Evolutionary conservation across 129 eudicot genomes (phyloP).

Genomic region (Pseudognaphalium luteoalbum): DNA sequence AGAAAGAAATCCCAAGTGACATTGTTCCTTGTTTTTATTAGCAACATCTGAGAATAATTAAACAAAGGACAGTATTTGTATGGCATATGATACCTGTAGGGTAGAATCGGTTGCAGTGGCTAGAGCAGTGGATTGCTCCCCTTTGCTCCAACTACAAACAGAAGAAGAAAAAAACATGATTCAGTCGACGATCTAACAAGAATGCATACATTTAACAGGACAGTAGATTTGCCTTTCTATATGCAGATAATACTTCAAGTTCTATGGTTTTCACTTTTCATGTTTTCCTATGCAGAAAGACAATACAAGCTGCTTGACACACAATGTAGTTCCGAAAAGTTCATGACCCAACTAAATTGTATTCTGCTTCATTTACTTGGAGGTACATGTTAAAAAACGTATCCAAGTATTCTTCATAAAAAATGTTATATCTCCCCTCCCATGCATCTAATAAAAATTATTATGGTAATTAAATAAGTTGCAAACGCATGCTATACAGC

Average conservation of each 20-base stretch:
- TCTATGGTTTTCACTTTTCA: background rate
- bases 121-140: slow-evolving; percentile 90
- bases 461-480: background rate
- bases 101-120: slow-evolving; percentile 76
- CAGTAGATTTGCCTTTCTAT: background rate
- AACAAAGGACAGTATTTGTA: background rate
- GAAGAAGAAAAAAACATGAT: background rate
- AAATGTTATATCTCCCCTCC: background rate
- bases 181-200: slow-evolving; percentile 6
- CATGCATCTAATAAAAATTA: background rate
- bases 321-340: background rate
- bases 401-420: background rate
- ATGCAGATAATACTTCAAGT: background rate
- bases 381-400: slow-evolving; percentile 2
- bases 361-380: background rate
- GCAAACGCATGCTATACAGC: too few relatives aligned
- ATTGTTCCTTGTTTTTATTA: background rate
- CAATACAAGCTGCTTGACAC: background rate
- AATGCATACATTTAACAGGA: background rate
- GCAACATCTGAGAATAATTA: slow-evolving; percentile 17
- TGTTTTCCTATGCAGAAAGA: slow-evolving; percentile 4
- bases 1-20: background rate
- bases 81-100: slow-evolving; percentile 47
- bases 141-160: slow-evolving; percentile 82
- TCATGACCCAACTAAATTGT: slow-evolving; percentile 1